Base-by-base conservation (phyloP, 371 early-diverging fungal species). In the Mortierella sp. region DNA sequence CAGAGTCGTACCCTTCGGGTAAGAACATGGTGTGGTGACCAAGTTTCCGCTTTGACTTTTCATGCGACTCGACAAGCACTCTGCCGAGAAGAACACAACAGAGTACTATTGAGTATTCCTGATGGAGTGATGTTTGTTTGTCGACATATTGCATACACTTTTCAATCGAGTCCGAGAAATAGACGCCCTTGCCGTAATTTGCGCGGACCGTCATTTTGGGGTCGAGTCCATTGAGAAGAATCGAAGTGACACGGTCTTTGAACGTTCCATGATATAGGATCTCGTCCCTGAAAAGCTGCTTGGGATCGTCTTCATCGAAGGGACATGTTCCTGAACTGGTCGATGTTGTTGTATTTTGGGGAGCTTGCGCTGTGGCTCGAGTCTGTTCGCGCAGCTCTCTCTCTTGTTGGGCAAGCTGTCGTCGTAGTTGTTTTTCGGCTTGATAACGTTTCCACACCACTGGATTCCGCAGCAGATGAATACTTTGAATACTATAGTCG, bases 111-210 rank as follows among this genome's bases (percentile, higher is more conserved):
- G 70, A 63, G 64, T 76, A 76, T 22, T 72, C 70, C 65, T 81
- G 83, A 3, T 66, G 49, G 59, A 76, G 54, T 9, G 54, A 57
- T 3, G 58, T 32, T 66, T 81, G 83, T 1, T 12, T n/a, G 64
- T 81, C 83, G 8, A 72, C 70, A 24, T 76, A 81, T 26, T 75
- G 76, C 77, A 76, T 81, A 54, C 83, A 81, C 54, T 81, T 81
- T 14, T 81, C 83, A 10, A 81, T 67, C 18, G 83, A 55, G 35
- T 81, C 83, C 4, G 83, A 81, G 52, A 76, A 76, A 45, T 81
- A 81, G 10, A 75, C 63, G 8, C 83, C 83, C 26, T 73, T 72
- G 58, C 83, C 83, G 10, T 73, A 70, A 61, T 63, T 73, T 47
- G 73, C 73, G 2, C 83, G 76, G 3, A 72, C 49, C 0, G 83